Percentiles rank a stretch among this genome's conserved stretches.
phyloP scores from a whole-genome alignment of 495 filamentous ascomycete species.

The Aspergillus panamensis region DNA sequence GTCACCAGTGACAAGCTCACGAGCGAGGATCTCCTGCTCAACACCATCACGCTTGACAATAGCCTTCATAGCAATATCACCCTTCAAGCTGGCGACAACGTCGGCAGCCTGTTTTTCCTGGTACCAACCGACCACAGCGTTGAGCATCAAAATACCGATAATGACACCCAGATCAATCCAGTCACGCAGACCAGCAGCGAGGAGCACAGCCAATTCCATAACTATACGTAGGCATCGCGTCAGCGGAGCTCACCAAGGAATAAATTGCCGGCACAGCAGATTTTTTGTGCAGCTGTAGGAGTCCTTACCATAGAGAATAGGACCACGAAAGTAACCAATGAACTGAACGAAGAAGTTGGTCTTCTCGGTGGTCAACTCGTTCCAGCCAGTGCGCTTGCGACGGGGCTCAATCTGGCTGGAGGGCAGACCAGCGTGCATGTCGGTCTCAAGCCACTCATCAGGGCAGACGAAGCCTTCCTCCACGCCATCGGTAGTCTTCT shows the following conservation, averaged over 20 bases:
- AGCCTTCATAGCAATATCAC: slow-evolving; percentile 80
- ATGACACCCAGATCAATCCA: slow-evolving; percentile 87
- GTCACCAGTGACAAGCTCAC: slow-evolving; percentile 77
- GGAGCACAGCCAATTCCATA: slow-evolving; percentile 78
- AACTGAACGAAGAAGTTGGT: slow-evolving; percentile 74
- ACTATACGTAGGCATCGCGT: slow-evolving; percentile 42
- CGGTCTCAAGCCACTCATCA: slow-evolving; percentile 70
- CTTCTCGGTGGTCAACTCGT: slow-evolving; percentile 74
- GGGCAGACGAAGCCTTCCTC: slow-evolving; percentile 54
- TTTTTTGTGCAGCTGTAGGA: slow-evolving; percentile 17
- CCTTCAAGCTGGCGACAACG: slow-evolving; percentile 75
- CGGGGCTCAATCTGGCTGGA: slow-evolving; percentile 58
- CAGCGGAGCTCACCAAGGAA: neutral
- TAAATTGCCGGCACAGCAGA: neutral
- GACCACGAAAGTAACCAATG: slow-evolving; percentile 74
- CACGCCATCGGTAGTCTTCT: slow-evolving; percentile 31
- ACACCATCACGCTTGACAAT: slow-evolving; percentile 67
- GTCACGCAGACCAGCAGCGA: slow-evolving; percentile 75
- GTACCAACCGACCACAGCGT: slow-evolving; percentile 79
- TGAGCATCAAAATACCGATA: slow-evolving; percentile 75
- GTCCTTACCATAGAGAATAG: slow-evolving; percentile 74
- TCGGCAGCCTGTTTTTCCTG: slow-evolving; percentile 85
- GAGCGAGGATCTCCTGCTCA: slow-evolving; percentile 69
- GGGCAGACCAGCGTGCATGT: slow-evolving; percentile 61
- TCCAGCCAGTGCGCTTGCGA: slow-evolving; percentile 65